Evolutionary conservation across 495 filamentous ascomycete species (phyloP), one percentile per base, ranked within the genome.

Genomic region (Aspergillus incahuasiensis): DNA sequence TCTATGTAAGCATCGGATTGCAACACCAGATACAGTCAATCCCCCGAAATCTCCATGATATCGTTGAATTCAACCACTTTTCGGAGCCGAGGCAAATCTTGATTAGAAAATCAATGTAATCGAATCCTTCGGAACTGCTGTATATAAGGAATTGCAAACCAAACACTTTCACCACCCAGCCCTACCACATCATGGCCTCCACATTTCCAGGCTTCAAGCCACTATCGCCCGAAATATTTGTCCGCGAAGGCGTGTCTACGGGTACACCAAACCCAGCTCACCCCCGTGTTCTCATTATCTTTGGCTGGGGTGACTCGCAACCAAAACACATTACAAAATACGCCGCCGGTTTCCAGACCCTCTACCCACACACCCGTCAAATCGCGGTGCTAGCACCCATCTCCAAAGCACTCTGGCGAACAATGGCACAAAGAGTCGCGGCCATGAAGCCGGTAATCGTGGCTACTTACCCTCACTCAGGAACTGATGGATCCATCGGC

Each of bases 251-350:
- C 28, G 7, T 19, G 28, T 34, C n/a, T 19, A 19, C n/a, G 3
- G 1, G 9, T 1, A 32, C 13, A 11, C 4, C 44, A 35, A 45
- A 48, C 16, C 5, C 1, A 4, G 5, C 1, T 20, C 25, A 34
- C 9, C 15, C 16, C 28, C 3, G 21, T 12, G 16, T 20, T 16
- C 28, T 45, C 4, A 34, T 53, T 11, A 68, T 82, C 28, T 82
- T 76, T 56, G 74, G 75, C 63, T 83, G 80, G 80, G 80, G 80
- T 50, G 79, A 83, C 54, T 78, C 74, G 19, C 65, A 57, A 18
- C 75, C 79, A 0, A 80, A 80, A 47, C 63, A 81, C 57, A 65
- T 83, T n/a, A 55, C 67, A 56, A 83, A 83, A 58, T 83, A 82
- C 53, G 68, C 72, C 21, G 75, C 77, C 19, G 80, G 80, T 12